Evolutionary conservation across 1,284 basidiomycete species (phyloP), one percentile per base, ranked within the genome.

Genomic region (Ceratorhiza oryzae-sativae): DNA sequence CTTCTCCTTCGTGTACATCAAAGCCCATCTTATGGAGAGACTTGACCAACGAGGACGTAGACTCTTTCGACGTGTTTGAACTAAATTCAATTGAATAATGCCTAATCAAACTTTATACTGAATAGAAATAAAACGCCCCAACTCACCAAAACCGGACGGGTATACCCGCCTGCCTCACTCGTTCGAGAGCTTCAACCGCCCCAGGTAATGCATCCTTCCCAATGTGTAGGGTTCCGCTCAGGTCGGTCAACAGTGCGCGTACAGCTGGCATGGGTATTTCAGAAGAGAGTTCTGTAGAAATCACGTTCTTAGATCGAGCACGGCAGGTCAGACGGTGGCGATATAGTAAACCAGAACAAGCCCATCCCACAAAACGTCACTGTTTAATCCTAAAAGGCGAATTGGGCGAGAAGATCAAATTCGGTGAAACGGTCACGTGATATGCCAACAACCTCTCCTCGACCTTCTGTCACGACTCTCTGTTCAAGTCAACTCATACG

Each of bases 191-290:
- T 0, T 81, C 74, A 0, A 84, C 83, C 0, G 90, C 88, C 15
- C 81, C 78, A 0, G 82, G 82, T 0, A 84, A 88, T 0, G 87
- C 82, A 0, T 79, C 79, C 1, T 82, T 78, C 39, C 87, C 89
- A 56, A 89, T 80, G 67, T 90, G 86, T 2, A 92, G 79, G 0
- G 87, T 92, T 0, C 90, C 90, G 12, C 88, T 90, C 15, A 91
- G 83, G 75, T 91, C 90, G 72, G 91, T 85, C 27, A 91, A 84
- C 0, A 91, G 76, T 0, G 84, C 88, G 3, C 79, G 79, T 42
- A 87, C 82, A 23, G 51, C 20, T 8, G 27, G 34, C 46, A 77
- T n/a, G 20, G 48, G 20, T 32, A 53, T 67, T 25, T 39, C 56
- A 39, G 23, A 20, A 9, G 46, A 49, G 46, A 49, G 36, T 13